phyloP scores from a whole-genome alignment of 192 early-diverging fungal species.

The Piromyces finnis region DNA sequence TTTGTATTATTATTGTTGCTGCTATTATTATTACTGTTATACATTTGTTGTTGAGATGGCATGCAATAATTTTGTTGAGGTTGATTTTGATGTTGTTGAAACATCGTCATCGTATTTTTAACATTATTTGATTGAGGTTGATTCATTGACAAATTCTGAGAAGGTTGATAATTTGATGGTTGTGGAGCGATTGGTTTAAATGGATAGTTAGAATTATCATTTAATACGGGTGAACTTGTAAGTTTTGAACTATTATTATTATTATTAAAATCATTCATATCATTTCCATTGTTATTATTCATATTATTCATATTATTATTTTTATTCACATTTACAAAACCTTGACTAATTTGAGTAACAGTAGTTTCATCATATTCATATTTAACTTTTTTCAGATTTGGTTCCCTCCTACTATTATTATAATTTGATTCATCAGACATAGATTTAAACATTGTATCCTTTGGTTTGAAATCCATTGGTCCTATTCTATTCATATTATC shows the following conservation, averaged over 20 bases:
- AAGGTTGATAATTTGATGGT: not conserved
- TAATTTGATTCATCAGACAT: not conserved
- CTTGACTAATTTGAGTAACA: not conserved
- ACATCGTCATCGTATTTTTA: not conserved
- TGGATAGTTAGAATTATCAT: not conserved
- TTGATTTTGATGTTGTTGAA: not conserved
- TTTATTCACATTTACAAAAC: not conserved
- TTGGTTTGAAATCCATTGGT: not conserved
- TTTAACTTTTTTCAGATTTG: not conserved
- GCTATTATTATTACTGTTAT: not conserved
- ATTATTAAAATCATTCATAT: not conserved
- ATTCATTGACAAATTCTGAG: not conserved
- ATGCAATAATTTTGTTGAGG: not conserved
- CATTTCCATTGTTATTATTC: not conserved
- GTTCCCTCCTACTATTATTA: not conserved
- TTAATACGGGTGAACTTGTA: not conserved
- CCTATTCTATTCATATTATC: not conserved
- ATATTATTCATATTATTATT: not conserved
- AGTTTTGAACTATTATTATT: not conserved
- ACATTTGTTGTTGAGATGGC: not conserved
- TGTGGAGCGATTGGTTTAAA: not conserved
- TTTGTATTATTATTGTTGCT: not conserved
- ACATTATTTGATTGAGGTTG: not conserved
- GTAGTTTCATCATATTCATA: not conserved
- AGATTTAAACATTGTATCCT: not conserved